Evolutionary conservation across 2,329 filamentous ascomycete species (phyloP), one percentile per base, ranked within the genome.

Genomic region (Pyrenochaeta sp.): DNA sequence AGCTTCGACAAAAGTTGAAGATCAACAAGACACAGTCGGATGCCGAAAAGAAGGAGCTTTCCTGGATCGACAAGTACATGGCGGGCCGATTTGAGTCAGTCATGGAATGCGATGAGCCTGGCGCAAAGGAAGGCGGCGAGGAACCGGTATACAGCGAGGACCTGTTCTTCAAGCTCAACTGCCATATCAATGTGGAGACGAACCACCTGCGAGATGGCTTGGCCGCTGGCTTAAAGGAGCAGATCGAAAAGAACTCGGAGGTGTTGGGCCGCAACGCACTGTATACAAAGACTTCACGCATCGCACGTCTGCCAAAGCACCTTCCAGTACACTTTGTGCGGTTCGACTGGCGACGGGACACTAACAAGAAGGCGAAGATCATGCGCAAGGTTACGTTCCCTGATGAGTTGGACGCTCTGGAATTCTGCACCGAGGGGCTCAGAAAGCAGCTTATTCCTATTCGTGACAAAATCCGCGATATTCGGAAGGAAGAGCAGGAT

Each of bases 371-470:
- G 83, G 93, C 94, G 63, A 99, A 99, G 84, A 99, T 99, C 67
- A 94, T 99, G 91, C 91, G 93, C 74, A 99, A 98, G 79, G 95
- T 99, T 51, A 94, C 92, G 0, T 99, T 99, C 74, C 94, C 94
- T 6, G 88, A 91, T 45, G 95, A 99, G 77, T 82, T 99, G 30
- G 95, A 99, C 69, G 87, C 91, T 33, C 88, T 96, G 18, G 95
- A 99, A 73, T 97, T 97, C 77, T 99, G 95, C 77, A 94, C 93
- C 11, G 93, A 98, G 21, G 89, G 95, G 47, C 82, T 99, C 58
- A 90, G 87, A 75, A 88, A 89, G 71, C 86, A 90, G 64, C 83
- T 99, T 39, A 81, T 97, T 41, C 96, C 95, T 1, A 89, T 99
- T n/a, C 87, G 95, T 54, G 95, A 99, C 81, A 96, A 96, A 82